Evolutionary conservation across 164 flowering plant genomes (phyloP), one percentile per base, ranked within the genome.

Genomic region (Euptelea pleiosperma): DNA sequence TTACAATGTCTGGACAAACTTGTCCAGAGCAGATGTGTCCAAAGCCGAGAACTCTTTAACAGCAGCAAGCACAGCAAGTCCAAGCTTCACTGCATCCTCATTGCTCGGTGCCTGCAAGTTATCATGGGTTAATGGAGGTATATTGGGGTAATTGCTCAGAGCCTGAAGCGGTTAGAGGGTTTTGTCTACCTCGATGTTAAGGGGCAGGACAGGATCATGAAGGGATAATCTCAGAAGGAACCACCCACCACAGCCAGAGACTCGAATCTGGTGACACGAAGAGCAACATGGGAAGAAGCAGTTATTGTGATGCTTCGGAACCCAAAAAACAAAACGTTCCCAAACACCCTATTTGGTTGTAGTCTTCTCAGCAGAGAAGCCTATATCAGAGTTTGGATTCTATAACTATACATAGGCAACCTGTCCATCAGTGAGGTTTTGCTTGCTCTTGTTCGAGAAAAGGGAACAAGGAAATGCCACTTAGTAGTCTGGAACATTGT

Each of bases 121-220:
- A 42, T 33, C 47, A 28, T 14, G 8, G n/a, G 29, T 57, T 51
- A 71, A 52, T 42, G 8, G 6, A 25, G 18, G 19, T 29, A 44
- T 52, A 12, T 26, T 22, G 5, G 18, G 30, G 24, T 37, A 1
- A 52, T 16, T n/a, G 26, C 39, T 58, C 22, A 18, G 26, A 28
- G 21, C 28, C 29, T 6, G 8, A 34, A 8, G 50, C 40, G 26
- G 25, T 9, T n/a, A n/a, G 16, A 37, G 15, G 24, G 18, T 30
- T 15, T 28, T 28, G 21, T 25, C 10, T 76, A 94, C 97, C 96
- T 91, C 96, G 29, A 94, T 89, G 71, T 91, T 91, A 22, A 94
- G 91, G 45, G 97, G 96, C 59, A 94, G 77, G 55, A 94, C 99
- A 36, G 99, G 99, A 65, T 94, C 99, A 54, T 94, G 99, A 41